Percentiles rank a stretch among this genome's conserved stretches.
Conservation (phyloP, 163 green algal species). For the Prototheca wickerhamii region DNA sequence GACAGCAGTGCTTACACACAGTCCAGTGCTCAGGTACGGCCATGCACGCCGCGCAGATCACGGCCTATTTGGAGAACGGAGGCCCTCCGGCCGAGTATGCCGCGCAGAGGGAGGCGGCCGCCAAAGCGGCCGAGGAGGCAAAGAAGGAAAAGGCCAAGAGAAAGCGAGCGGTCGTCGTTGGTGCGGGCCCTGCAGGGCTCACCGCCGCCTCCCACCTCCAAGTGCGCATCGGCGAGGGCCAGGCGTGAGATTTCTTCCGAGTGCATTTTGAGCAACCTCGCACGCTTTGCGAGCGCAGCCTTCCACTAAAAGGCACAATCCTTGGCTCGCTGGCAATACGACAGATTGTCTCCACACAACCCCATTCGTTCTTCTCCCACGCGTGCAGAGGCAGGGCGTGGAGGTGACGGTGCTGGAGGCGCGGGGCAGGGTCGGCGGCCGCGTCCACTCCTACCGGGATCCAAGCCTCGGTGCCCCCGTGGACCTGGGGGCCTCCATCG, state of each 20-base stretch:
- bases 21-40: neutral
- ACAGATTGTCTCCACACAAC: no score
- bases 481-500: conserved; percentile 79
- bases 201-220: conserved; percentile 54
- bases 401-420: conserved; percentile 71
- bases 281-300: no score
- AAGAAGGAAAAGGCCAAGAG: conserved; percentile 5
- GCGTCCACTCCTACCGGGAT: conserved; percentile 55
- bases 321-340: no score
- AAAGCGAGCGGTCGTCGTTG: conserved; percentile 51
- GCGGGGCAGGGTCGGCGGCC: conserved; percentile 56
- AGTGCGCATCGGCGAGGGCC: conserved; percentile 11
- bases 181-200: conserved; percentile 63
- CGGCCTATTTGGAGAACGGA: conserved; percentile 28
- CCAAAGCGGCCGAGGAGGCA: neutral
- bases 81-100: conserved; percentile 9
- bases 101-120: neutral
- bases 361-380: neutral
- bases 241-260: neutral
- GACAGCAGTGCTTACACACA: neutral
- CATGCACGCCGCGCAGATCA: no score
- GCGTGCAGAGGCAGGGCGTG: conserved; percentile 45
- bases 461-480: conserved; percentile 45
- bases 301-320: no score
- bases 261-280: neutral